Base-by-base conservation (phyloP, 2,329 filamentous ascomycete species). In the Hypomyces perniciosus region DNA sequence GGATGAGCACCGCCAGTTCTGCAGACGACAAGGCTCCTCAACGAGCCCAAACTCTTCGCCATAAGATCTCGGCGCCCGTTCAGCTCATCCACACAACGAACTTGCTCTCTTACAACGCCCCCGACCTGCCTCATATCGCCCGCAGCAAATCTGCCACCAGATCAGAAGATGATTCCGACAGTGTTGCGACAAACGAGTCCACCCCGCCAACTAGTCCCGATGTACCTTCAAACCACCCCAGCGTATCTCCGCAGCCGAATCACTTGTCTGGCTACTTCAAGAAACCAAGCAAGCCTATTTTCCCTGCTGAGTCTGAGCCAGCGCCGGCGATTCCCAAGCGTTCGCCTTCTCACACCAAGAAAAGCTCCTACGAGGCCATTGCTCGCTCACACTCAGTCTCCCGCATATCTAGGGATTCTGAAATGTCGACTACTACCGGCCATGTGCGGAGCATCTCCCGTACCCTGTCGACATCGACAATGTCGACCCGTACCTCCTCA, bases 1-100 rank as follows among this genome's bases (percentile, higher is more conserved):
- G 83, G 73, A 54, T 64, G 51, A 70, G 71, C 54, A 64, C 74
- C 54, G 70, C 76, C 54, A 69, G 76, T 54, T 61, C 74, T 40
- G 73, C 75, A 28, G 72, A 74, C 28, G 59, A 60, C 44, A 66
- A 66, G 52, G 56, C 67, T 37, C 72, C 74, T 20, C 71, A 74
- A 44, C 74, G 77, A 6, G 41, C 48, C 13, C 43, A 48, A 29
- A 51, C 51, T 28, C 56, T 83, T 58, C 80, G 85, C 53, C 68
- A 78, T 65, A 85, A 90, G 73, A 99, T 99, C 65, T 99, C 93
- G 1, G 82, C 79, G 3, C 93, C 93, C 1, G 79, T 96, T 48
- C 85, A 90, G 68, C 79, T 99, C 56, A 76, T 96, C 44, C 95
- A 93, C 53, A 96, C 92, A 5, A 97, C 93, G 60, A 99, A 97